These are phyloP conservation scores for Tetrapisispora taiwanensis DNA, from an alignment of 805 yeast species.

Conservation along the genomic window DNA sequence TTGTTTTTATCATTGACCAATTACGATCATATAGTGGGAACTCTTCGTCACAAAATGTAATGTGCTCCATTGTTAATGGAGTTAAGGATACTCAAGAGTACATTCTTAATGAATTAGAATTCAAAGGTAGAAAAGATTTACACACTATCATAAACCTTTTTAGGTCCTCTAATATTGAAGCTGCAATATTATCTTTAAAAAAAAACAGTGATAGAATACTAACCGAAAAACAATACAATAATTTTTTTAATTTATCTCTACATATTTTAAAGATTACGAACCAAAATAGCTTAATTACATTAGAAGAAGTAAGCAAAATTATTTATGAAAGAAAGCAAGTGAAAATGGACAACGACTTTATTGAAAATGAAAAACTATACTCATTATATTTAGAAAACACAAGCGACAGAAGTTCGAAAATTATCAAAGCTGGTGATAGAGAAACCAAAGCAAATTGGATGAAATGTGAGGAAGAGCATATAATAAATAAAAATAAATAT, in stretches of 20 bases:
- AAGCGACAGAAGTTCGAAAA: constrained; percentile 30
- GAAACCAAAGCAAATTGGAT: constrained; percentile 46
- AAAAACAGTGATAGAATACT: background rate
- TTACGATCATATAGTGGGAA: background rate
- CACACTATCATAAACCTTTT: background rate
- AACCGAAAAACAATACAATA: background rate
- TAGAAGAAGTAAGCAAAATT: background rate
- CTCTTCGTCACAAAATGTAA: background rate
- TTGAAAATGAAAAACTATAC: constrained; percentile 6
- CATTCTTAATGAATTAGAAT: background rate
- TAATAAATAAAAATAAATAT: constrained; percentile 34
- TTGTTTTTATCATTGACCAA: background rate
- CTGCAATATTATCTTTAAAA: background rate
- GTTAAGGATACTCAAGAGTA: background rate
- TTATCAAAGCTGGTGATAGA: constrained; percentile 37
- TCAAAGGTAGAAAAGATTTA: constrained; percentile 2
- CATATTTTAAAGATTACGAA: background rate
- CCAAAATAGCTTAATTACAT: background rate
- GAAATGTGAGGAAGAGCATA: constrained; percentile 42
- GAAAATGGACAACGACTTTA: constrained; percentile 10
- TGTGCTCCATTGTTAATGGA: background rate
- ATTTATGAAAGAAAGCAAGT: constrained; percentile 7
- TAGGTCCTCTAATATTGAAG: background rate
- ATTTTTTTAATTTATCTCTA: background rate
- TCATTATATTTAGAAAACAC: constrained; percentile 25